Evolutionary conservation across 2,329 filamentous ascomycete genomes (phyloP), one percentile per base, ranked within the genome.

Genomic region (Epichloe aotearoae): DNA sequence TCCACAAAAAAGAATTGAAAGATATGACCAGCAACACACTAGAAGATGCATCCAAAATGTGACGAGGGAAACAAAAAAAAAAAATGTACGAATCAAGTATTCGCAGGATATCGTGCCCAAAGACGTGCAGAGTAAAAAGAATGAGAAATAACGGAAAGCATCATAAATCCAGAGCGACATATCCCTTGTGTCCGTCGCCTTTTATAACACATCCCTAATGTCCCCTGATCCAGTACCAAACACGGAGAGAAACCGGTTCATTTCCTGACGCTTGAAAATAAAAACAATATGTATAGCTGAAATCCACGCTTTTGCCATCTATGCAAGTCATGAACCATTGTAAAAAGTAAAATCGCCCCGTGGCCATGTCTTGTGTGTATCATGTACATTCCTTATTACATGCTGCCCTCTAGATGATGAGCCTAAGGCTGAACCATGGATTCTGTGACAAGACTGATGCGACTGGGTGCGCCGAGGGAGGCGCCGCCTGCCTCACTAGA

Each of bases 401-500:
- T 61, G 14, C 63, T 62, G 12, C 61, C 60, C 53, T 66, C 61
- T 44, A 64, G 52, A 52, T 66, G 65, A 45, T 64, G 62, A 43
- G 61, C 17, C 62, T 72, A 59, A 46, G 62, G 57, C 53, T 58
- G 57, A 20, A 53, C 54, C 61, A 65, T 62, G 48, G 58, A 54
- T 52, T 68, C 66, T 2, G 65, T 63, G 49, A 66, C 65, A 17
- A 68, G 59, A 52, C 67, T 69, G 45, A 69, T 56, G 49, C 62
- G 65, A 52, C 66, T 68, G 20, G 66, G 67, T 34, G 65, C 67
- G 51, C 65, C 62, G 33, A 68, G 55, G 55, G 68, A 70, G 23
- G 62, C 71, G 44, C 73, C 74, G 51, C 76, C 76, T 12, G 69
- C 69, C 36, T 80, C 77, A 51, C 75, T 79, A 10, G 70, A 71